phyloP scores from a whole-genome alignment of 164 flowering plant genomes.

The Chimonanthus salicifolius region DNA sequence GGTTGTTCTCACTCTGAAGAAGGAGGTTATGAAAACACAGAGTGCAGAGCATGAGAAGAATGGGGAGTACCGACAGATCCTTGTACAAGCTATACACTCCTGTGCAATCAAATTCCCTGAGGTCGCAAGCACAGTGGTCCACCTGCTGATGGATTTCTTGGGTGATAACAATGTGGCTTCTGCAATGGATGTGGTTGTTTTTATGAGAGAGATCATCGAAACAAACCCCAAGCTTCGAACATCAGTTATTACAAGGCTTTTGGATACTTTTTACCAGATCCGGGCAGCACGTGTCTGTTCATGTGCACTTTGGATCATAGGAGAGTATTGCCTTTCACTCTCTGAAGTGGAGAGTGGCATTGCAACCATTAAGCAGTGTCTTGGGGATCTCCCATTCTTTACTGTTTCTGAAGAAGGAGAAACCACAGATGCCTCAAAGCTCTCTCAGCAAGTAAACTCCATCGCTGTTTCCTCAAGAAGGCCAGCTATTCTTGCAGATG shows the following conservation, averaged over 20 bases:
- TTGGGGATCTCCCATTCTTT: slow-evolving; percentile 87
- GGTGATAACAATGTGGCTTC: slow-evolving; percentile 91
- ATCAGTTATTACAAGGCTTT: slow-evolving; percentile 77
- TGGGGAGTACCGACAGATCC: slow-evolving; percentile 93
- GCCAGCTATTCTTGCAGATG: slow-evolving; percentile 94
- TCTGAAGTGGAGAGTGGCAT: slow-evolving; percentile 91
- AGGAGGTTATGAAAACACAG: slow-evolving; percentile 95
- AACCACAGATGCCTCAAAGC: slow-evolving; percentile 33
- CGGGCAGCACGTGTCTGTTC: slow-evolving; percentile 88
- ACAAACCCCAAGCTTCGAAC: slow-evolving; percentile 85
- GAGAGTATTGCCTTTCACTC: slow-evolving; percentile 83
- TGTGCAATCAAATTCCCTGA: slow-evolving; percentile 96
- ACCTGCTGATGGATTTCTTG: slow-evolving; percentile 93
- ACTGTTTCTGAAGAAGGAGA: slow-evolving; percentile 65
- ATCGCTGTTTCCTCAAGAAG: slow-evolving; percentile 74
- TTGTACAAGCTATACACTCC: slow-evolving; percentile 90
- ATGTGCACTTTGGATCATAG: slow-evolving; percentile 93
- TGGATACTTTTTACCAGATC: slow-evolving; percentile 90
- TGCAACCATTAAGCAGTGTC: slow-evolving; percentile 82
- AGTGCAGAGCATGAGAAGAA: slow-evolving; percentile 88
- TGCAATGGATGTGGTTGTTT: slow-evolving; percentile 79
- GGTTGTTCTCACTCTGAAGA: slow-evolving; percentile 82
- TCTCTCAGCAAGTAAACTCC: slow-evolving; percentile 43
- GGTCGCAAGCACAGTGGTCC: slow-evolving; percentile 95
- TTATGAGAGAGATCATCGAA: slow-evolving; percentile 87